Conservation (phyloP, 257 asterid species). For the Sherardia arvensis region DNA sequence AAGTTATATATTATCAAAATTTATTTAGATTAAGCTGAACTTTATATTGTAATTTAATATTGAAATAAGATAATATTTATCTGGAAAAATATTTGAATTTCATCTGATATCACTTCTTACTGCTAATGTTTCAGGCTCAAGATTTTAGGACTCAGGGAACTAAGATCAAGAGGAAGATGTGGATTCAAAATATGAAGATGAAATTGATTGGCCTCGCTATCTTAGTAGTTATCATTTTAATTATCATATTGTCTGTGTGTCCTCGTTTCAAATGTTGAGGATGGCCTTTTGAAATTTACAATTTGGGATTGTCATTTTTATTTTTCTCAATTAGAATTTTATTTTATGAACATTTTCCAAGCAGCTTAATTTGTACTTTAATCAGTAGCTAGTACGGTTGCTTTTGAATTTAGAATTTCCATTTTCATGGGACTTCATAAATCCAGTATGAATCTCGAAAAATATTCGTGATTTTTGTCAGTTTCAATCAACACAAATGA, state of each 20-base stretch:
- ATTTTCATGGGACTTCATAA: too few relatives aligned
- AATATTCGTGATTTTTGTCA: too few relatives aligned
- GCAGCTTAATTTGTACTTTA: too few relatives aligned
- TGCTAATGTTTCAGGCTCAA: slow-evolving; percentile 31
- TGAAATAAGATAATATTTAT: too few relatives aligned
- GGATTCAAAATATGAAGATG: slow-evolving; percentile 45
- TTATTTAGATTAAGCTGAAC: too few relatives aligned
- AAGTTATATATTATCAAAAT: too few relatives aligned
- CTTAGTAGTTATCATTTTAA: slow-evolving; percentile 19
- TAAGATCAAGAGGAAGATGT: slow-evolving; percentile 37
- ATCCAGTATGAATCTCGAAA: background rate
- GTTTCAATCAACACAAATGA: too few relatives aligned
- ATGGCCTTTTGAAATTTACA: background rate
- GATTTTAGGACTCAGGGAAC: slow-evolving; percentile 43
- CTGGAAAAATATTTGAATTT: too few relatives aligned
- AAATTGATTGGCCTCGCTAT: slow-evolving; percentile 33
- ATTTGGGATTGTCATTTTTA: background rate
- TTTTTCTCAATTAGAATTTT: background rate
- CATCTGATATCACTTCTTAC: background rate
- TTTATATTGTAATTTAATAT: too few relatives aligned
- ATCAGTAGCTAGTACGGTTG: too few relatives aligned
- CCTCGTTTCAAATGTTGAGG: slow-evolving; percentile 31
- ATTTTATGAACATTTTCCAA: too few relatives aligned
- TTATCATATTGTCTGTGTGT: slow-evolving; percentile 33
- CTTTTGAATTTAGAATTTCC: too few relatives aligned